A percentile compares a stretch with the other conserved stretches of the same genome.
Conservation (phyloP, 106 monocot genomes). For the Allium sativum region DNA sequence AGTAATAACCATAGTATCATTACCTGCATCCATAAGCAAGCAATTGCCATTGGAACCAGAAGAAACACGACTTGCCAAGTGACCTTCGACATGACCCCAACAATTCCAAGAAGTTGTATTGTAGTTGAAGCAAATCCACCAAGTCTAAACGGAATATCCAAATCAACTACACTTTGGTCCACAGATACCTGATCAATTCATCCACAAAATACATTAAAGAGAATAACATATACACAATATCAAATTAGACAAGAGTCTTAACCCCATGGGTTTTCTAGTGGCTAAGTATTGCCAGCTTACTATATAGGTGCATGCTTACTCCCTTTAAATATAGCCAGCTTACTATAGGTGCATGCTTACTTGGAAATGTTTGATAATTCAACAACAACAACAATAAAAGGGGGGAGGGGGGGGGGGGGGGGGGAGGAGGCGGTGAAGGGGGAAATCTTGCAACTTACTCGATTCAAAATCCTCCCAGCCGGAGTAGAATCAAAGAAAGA, state of each 20-base stretch:
- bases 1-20: neutral
- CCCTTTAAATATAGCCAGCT: no score
- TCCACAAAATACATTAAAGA: neutral
- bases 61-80: constrained; percentile 94
- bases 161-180: constrained; percentile 98
- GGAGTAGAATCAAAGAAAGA: constrained; percentile 97
- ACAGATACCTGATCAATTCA: constrained; percentile 78
- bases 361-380: no score
- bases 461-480: constrained; percentile 81
- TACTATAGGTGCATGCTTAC: no score
- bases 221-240: no score
- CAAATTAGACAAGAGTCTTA: no score
- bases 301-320: no score
- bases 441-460: constrained; percentile 28
- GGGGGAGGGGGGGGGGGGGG: rapidly evolving
- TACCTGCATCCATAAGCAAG: constrained; percentile 99
- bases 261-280: no score
- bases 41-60: constrained; percentile 72
- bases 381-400: no score
- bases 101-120: constrained; percentile 87
- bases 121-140: constrained; percentile 91
- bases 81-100: constrained; percentile 88
- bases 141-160: constrained; percentile 94
- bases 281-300: no score
- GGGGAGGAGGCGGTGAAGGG: no score